Conservation (phyloP, 352 stramenopile species). For the Globisporangium nagaii region DNA sequence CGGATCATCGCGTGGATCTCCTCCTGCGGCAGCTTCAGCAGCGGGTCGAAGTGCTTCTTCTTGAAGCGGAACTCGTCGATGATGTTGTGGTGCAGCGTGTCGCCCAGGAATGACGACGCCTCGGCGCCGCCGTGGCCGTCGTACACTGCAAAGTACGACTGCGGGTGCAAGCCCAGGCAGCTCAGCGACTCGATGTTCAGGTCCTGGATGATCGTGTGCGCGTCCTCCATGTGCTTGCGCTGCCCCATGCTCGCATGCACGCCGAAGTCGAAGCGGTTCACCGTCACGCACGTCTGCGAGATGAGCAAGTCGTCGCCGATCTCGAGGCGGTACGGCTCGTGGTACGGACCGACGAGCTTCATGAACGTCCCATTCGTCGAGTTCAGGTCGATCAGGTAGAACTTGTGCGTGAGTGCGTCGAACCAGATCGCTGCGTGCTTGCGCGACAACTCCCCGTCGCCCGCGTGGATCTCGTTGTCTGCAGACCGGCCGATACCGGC, state of each 20-base stretch:
- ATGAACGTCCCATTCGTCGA: conserved; percentile 95
- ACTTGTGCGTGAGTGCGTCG: conserved; percentile 64
- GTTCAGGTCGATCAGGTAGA: conserved; percentile 82
- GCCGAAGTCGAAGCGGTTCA: conserved; percentile 97
- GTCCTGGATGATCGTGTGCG: conserved; percentile 93
- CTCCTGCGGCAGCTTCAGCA: conserved; percentile 28
- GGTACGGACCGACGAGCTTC: conserved; percentile 91
- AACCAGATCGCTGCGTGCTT: conserved; percentile 94
- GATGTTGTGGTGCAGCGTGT: conserved; percentile 67
- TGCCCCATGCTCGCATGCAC: conserved; percentile 92
- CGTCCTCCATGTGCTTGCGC: conserved; percentile 95
- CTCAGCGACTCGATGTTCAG: conserved; percentile 58
- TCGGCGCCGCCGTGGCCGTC: conserved; percentile 95
- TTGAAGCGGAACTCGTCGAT: conserved; percentile 46
- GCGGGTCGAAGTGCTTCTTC: conserved; percentile 37
- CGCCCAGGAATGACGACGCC: conserved; percentile 87
- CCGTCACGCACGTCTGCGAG: conserved; percentile 93
- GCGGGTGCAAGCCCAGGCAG: conserved; percentile 54
- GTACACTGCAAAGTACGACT: conserved; percentile 96
- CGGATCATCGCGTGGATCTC: conserved; percentile 48
- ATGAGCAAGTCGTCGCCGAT: conserved; percentile 96
- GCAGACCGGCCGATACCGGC: conserved; percentile 80
- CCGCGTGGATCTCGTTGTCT: conserved; percentile 90
- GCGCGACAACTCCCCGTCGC: conserved; percentile 93
- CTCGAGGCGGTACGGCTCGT: conserved; percentile 88